Percentiles rank a stretch among this genome's conserved stretches.
phyloP scores from a whole-genome alignment of 2,329 filamentous ascomycete genomes.

The Xylariaceae sp. region DNA sequence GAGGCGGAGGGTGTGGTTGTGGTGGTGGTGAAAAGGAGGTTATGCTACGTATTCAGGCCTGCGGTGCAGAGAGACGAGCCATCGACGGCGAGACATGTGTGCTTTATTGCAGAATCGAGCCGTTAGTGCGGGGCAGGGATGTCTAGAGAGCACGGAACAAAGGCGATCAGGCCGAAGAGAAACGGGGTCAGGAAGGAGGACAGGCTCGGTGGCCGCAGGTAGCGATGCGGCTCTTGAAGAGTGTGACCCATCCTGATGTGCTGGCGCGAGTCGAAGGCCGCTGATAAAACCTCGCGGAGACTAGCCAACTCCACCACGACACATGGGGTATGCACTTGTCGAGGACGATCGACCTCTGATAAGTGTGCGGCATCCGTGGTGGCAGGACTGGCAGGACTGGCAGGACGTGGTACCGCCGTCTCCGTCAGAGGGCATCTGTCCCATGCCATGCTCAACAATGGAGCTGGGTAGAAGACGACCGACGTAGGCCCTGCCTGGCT shows the following conservation, averaged over 20 bases:
- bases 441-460: slow-evolving; percentile 25
- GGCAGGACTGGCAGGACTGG: too few species aligned
- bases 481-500: too few species aligned
- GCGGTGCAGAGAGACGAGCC: slow-evolving; percentile 43
- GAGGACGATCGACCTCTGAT: slow-evolving; percentile 42
- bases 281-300: slow-evolving; percentile 58
- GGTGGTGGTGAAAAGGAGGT: slow-evolving; percentile 34
- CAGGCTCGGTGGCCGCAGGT: slow-evolving; percentile 51
- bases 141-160: slow-evolving; percentile 34
- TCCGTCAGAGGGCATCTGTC: slow-evolving; percentile 17
- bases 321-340: slow-evolving; percentile 42
- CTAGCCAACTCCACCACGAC: slow-evolving; percentile 56
- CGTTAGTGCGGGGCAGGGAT: slow-evolving; percentile 44
- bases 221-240: slow-evolving; percentile 58
- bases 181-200: slow-evolving; percentile 21
- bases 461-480: slow-evolving; percentile 25
- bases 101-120: slow-evolving; percentile 54
- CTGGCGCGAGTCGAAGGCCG: slow-evolving; percentile 81
- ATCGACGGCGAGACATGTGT: slow-evolving; percentile 54
- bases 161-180: slow-evolving; percentile 27
- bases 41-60: slow-evolving; percentile 41
- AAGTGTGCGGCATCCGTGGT: slow-evolving; percentile 29
- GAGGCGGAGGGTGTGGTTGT: slow-evolving; percentile 28
- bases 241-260: slow-evolving; percentile 77
- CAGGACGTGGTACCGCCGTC: slow-evolving; percentile 24